These are phyloP conservation scores for Rickenella mellea DNA, from an alignment of 768 basidiomycete species.

Conservation along the genomic window DNA sequence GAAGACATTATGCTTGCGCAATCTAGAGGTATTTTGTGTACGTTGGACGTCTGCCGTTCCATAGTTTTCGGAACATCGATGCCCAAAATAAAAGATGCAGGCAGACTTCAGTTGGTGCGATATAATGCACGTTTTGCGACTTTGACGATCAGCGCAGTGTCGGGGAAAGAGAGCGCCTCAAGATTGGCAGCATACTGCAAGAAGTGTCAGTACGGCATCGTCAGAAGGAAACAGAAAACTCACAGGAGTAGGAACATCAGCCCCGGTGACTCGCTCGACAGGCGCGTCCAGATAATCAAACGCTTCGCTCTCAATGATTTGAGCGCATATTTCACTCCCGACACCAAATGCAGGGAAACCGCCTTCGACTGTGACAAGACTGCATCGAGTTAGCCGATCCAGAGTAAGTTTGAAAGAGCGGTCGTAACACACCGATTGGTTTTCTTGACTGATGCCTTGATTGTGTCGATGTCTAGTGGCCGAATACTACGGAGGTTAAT, in stretches of 20 bases:
- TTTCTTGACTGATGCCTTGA: slow-evolving; percentile 96
- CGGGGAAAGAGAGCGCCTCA: slow-evolving; percentile 89
- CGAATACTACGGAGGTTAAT: slow-evolving; percentile 95
- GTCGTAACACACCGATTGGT: slow-evolving; percentile 68
- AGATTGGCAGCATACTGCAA: slow-evolving; percentile 81
- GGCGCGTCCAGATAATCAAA: slow-evolving; percentile 99
- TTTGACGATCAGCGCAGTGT: slow-evolving; percentile 83
- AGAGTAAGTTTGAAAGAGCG: slow-evolving; percentile 1
- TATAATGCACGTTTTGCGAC: slow-evolving; percentile 91
- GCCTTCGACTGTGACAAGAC: slow-evolving; percentile 90
- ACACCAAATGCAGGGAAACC: slow-evolving; percentile 99
- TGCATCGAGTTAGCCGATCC: slow-evolving; percentile 19
- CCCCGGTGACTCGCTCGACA: slow-evolving; percentile 95
- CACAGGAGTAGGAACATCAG: slow-evolving; percentile 94
- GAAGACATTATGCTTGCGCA: too few relatives aligned
- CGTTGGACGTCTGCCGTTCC: too few relatives aligned
- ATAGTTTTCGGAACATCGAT: slow-evolving; percentile 2
- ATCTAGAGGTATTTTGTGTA: too few relatives aligned
- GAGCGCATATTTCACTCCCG: slow-evolving; percentile 96
- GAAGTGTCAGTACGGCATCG: slow-evolving; percentile 5
- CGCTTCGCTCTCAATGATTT: slow-evolving; percentile 94
- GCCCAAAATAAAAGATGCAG: slow-evolving; percentile 3
- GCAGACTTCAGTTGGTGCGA: slow-evolving; percentile 59
- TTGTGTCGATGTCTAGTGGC: slow-evolving; percentile 95
- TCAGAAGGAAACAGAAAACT: slow-evolving; percentile 20